Evolutionary conservation across 441 rosid genomes (phyloP).

Genomic region (Erodium texanum): DNA sequence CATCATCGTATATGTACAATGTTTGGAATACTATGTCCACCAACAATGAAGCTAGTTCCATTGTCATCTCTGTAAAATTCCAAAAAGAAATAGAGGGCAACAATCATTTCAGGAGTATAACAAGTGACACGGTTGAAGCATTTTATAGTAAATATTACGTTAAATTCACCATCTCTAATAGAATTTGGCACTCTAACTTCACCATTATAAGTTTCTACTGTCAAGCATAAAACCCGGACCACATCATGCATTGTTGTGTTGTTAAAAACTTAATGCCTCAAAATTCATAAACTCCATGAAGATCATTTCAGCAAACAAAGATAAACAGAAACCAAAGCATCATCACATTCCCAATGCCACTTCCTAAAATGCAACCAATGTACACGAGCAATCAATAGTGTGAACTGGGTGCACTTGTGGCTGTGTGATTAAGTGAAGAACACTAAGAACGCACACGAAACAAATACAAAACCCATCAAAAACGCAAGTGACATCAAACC

Average conservation of each 20-base stretch:
- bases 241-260: neutral
- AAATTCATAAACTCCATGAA: neutral
- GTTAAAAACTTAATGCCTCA: neutral
- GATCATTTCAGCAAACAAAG: neutral
- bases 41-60: slow-evolving; percentile 46
- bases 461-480: neutral
- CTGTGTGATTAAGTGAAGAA: neutral
- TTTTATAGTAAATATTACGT: neutral
- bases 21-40: slow-evolving; percentile 73
- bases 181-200: neutral
- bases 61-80: slow-evolving; percentile 53
- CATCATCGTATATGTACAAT: slow-evolving; percentile 60
- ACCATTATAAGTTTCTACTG: neutral
- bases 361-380: neutral
- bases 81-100: neutral
- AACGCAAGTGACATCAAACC: neutral
- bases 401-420: neutral
- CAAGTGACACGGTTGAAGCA: neutral
- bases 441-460: neutral
- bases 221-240: neutral
- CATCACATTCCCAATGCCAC: neutral
- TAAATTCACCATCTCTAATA: neutral
- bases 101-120: slow-evolving; percentile 2
- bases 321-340: neutral
- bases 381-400: neutral